Evolutionary conservation across 257 asterid genomes (phyloP).

Genomic region (Primulina huaijiensis): DNA sequence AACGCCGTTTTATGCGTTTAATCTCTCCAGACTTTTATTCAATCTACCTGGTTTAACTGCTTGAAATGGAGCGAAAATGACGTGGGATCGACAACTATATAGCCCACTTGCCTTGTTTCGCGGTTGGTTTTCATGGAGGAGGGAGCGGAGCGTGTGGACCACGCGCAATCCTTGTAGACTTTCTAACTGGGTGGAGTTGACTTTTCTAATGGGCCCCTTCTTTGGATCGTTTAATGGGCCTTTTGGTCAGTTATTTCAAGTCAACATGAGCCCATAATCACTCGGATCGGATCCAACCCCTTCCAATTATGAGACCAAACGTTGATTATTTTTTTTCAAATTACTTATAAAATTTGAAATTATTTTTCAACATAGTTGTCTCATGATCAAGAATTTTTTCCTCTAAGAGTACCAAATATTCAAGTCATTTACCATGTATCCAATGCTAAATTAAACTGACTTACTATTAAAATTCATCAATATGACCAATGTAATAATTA

Average conservation of each 20-base stretch:
- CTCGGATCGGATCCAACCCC: background rate
- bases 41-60: slow-evolving; percentile 6
- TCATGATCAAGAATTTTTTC: no score
- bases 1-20: slow-evolving; percentile 22
- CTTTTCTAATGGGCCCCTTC: background rate
- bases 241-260: background rate
- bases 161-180: slow-evolving; percentile 7
- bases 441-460: background rate
- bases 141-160: slow-evolving; percentile 14
- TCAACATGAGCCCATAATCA: background rate
- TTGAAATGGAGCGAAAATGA: slow-evolving; percentile 35
- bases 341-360: no score
- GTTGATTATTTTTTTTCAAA: no score
- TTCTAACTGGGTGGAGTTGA: background rate
- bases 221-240: background rate
- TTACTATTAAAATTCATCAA: background rate
- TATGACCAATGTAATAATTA: background rate
- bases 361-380: no score
- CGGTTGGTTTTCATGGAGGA: slow-evolving; percentile 23
- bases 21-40: background rate
- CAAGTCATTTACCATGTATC: slow-evolving; percentile 16
- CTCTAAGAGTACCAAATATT: background rate
- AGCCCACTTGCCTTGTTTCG: slow-evolving; percentile 18
- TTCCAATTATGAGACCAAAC: no score
- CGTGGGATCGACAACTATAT: slow-evolving; percentile 36